Base-by-base conservation (phyloP, 805 yeast species). In the Ogataea methanolica region DNA sequence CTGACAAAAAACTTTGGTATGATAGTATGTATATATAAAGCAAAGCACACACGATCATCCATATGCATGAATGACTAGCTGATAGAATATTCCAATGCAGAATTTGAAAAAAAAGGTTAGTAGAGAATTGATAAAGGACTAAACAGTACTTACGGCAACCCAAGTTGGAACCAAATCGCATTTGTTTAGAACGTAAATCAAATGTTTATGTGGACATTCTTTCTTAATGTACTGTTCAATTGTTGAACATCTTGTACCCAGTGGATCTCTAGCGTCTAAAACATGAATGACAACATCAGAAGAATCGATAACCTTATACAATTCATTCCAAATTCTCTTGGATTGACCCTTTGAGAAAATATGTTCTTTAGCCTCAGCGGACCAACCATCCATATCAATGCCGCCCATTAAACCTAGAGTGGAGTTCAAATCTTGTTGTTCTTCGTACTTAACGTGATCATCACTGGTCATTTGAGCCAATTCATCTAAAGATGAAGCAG, bases 111-210 rank as follows among this genome's bases (percentile, higher is more conserved):
- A 19, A 19, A 19, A 19, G 21, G 12, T 35, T 35, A n/a, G 16
- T 19, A 16, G 14, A 5, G 17, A 19, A 35, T 35, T 35, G 21
- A n/a, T 35, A 35, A 35, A 39, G 17, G 5, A 9, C 17, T 22
- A n/a, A 66, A 84, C 95, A 75, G 64, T 69, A 90, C 98, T 79
- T 89, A 91, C 98, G 62, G 98, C 97, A 62, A 89, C 97, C 97
- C 98, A 92, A 41, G 97, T 92, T 54, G 99, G 99, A 44, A 92
- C 97, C 62, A 92, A 81, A 75, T 92, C 99, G 79, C 97, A 91
- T 77, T 92, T 92, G 79, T 92, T 92, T 70, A 92, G 73, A 48
- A 94, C 96, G 65, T 85, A 91, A 57, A 92, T 85, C 73, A 92
- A 76, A 75, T 94, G 99, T 71, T 92, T 92, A 66, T 94, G 99